Evolutionary conservation across 805 yeast genomes (phyloP).

Genomic region (Kluyveromyces starmeri): DNA sequence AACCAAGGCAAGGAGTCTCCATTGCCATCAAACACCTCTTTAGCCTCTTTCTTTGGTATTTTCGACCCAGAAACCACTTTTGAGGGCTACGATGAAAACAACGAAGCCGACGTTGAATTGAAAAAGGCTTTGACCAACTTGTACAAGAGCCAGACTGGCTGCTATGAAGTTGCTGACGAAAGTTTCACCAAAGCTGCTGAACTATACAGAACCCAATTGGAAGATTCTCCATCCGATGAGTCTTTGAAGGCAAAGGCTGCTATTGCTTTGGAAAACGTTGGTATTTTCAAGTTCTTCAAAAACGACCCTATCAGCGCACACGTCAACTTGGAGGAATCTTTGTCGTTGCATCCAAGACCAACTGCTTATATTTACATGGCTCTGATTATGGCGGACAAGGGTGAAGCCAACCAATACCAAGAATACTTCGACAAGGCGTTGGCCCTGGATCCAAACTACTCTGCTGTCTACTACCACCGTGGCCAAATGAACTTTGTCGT

Average conservation of each 20-base stretch:
- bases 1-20: slow-evolving; percentile 34
- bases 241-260: slow-evolving; percentile 37
- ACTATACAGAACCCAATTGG: slow-evolving; percentile 30
- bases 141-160: slow-evolving; percentile 33
- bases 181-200: slow-evolving; percentile 48
- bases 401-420: slow-evolving; percentile 60
- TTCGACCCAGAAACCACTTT: slow-evolving; percentile 49
- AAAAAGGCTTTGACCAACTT: slow-evolving; percentile 55
- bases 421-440: slow-evolving; percentile 66
- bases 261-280: slow-evolving; percentile 74
- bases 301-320: slow-evolving; percentile 61
- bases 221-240: slow-evolving; percentile 19
- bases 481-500: slow-evolving; percentile 87
- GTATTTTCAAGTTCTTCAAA: slow-evolving; percentile 76
- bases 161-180: slow-evolving; percentile 32
- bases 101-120: slow-evolving; percentile 56
- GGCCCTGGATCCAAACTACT: slow-evolving; percentile 54
- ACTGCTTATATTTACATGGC: slow-evolving; percentile 79
- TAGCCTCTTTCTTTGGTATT: slow-evolving; percentile 84
- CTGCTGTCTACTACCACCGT: slow-evolving; percentile 86
- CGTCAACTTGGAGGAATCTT: slow-evolving; percentile 52
- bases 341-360: slow-evolving; percentile 63
- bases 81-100: slow-evolving; percentile 41
- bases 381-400: slow-evolving; percentile 72
- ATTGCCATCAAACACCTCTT: slow-evolving; percentile 76